These are phyloP conservation scores for Inga leiocalycina DNA, from an alignment of 306 rosid genomes.

Conservation along the genomic window DNA sequence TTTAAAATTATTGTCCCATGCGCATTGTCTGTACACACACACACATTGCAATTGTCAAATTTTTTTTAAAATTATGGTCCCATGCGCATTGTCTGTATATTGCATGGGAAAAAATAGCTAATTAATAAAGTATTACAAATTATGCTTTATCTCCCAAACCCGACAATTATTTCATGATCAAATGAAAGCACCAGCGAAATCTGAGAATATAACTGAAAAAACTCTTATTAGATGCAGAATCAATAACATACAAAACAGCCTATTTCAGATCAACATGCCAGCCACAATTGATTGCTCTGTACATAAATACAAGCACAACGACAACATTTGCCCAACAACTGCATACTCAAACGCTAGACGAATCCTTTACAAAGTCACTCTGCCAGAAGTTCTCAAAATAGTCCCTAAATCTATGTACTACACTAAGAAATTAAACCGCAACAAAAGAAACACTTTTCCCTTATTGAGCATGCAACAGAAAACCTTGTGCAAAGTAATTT, in stretches of 20 bases:
- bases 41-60: too few species aligned
- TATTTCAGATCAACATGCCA: conserved; percentile 41
- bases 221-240: conserved; percentile 46
- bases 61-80: too few species aligned
- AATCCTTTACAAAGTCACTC: conserved; percentile 59
- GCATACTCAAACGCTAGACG: conserved; percentile 40
- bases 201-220: not conserved
- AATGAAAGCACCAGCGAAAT: not conserved
- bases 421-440: conserved; percentile 42
- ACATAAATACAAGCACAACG: conserved; percentile 58
- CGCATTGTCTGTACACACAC: too few species aligned
- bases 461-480: conserved; percentile 35
- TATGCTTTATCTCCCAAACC: not conserved
- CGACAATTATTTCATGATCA: not conserved
- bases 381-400: conserved; percentile 37
- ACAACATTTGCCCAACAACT: conserved; percentile 47
- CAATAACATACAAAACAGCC: conserved; percentile 47
- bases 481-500: conserved; percentile 40
- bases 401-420: conserved; percentile 46
- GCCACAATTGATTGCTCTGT: conserved; percentile 54
- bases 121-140: not conserved
- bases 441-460: conserved; percentile 16
- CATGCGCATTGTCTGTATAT: not conserved
- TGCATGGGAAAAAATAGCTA: not conserved
- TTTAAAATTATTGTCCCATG: too few species aligned